Conservation (phyloP, 768 basidiomycete genomes). For the Naganishia kalamii region DNA sequence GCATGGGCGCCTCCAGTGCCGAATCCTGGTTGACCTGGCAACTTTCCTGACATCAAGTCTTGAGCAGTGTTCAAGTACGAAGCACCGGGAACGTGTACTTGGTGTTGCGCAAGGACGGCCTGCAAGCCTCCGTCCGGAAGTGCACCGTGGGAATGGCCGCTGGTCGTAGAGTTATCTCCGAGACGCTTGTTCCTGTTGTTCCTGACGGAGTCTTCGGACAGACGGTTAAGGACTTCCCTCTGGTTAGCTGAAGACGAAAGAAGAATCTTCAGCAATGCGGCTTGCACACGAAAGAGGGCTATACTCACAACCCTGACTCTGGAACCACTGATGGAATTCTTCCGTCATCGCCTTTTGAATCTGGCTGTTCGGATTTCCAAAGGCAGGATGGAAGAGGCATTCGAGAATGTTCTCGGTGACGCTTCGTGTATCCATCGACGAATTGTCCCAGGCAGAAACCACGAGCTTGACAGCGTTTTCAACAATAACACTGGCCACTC, state of each 20-base stretch:
- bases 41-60: constrained; percentile 40
- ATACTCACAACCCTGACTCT: constrained; percentile 15
- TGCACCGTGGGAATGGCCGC: constrained; percentile 39
- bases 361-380: constrained; percentile 25
- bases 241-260: constrained; percentile 30
- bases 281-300: not conserved
- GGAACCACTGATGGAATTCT: constrained; percentile 14
- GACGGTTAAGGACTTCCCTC: constrained; percentile 36
- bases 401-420: constrained; percentile 41
- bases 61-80: constrained; percentile 43
- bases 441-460: constrained; percentile 74
- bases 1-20: constrained; percentile 40
- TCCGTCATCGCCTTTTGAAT: constrained; percentile 21
- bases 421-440: constrained; percentile 33
- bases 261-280: constrained; percentile 8
- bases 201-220: constrained; percentile 37
- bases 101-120: constrained; percentile 39
- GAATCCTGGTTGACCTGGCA: constrained; percentile 45
- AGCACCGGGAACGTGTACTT: constrained; percentile 45
- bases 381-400: constrained; percentile 45
- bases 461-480: constrained; percentile 63
- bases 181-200: constrained; percentile 40
- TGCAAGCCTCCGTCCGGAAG: constrained; percentile 42
- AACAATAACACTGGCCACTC: constrained; percentile 64
- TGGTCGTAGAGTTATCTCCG: constrained; percentile 30